Base-by-base conservation (phyloP, 352 stramenopile genomes). In the Globisporangium solare region DNA sequence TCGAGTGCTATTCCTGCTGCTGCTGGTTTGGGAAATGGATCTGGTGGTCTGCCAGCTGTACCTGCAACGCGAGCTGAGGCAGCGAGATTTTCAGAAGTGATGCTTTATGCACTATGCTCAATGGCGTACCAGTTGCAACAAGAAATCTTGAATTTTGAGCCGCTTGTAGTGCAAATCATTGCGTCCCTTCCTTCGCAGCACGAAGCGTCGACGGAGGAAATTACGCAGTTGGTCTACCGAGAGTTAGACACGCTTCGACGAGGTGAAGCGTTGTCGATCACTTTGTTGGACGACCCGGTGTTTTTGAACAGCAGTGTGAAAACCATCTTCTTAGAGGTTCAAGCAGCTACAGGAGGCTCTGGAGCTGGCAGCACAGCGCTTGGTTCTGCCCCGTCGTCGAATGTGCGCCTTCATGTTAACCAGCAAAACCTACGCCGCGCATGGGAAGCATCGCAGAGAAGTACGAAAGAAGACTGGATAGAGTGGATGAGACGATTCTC, bases 401-500 rank as follows among this genome's bases (percentile, higher is more conserved):
- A 76, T 47, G 64, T 74, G 51, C 81, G 79, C 15, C 78, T 97
- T 14, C 81, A 97, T 56, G 88, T 98, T 2, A 99, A 98, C 66
- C 76, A 98, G 63, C 73, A 82, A 41, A 97, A 97, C 63, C 72
- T 99, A 35, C 78, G 95, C 51, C 80, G 88, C 24, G 86, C 94
- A 18, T 98, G 96, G 95, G 94, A 99, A 68, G 94, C 97, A 24
- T 96, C 90, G 2, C 92, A 98, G 61, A 76, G 89, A 50, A 90
- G 79, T 22, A 92, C 82, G 12, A 91, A 91, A 51, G 81, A 91
- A 47, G 97, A 99, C 66, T 99, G 96, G 96, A 74, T 96, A 24
- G 96, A 99, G 60, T 99, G 97, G 97, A 98, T 99, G 78, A 79
- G 96, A 0, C 75, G 95, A 0, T 96, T 99, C 55, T 94, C 89